phyloP scores from a whole-genome alignment of 805 yeast genomes.

The Yarrowia sp. region DNA sequence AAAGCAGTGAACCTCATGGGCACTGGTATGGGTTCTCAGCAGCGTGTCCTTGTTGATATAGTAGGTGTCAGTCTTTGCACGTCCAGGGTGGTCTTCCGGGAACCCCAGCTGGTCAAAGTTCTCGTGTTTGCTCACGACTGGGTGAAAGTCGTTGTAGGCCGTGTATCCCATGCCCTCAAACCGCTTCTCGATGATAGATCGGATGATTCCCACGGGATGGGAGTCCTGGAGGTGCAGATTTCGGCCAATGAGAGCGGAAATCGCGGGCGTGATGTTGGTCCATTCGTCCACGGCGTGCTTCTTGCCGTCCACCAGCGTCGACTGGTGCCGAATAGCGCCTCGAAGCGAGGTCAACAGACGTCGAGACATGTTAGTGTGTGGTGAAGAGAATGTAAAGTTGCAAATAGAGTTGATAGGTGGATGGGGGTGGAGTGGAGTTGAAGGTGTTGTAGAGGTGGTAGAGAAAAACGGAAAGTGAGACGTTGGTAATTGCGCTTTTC shows the following conservation, averaged over 20 bases:
- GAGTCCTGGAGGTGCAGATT: slow-evolving; percentile 72
- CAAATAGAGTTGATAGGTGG: no score
- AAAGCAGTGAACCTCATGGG: slow-evolving; percentile 92
- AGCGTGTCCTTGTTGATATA: slow-evolving; percentile 76
- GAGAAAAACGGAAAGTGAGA: not conserved
- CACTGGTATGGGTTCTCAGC: slow-evolving; percentile 93
- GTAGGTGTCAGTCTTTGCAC: slow-evolving; percentile 91
- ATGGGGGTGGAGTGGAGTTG: no score
- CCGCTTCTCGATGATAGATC: slow-evolving; percentile 72
- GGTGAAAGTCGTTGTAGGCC: slow-evolving; percentile 77
- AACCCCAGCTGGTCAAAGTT: slow-evolving; percentile 94
- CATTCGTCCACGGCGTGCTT: slow-evolving; percentile 69
- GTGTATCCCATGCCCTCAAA: slow-evolving; percentile 71
- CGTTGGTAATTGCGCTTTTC: not conserved
- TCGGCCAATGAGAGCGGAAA: slow-evolving; percentile 70
- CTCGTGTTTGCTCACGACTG: slow-evolving; percentile 80
- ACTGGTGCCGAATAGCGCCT: slow-evolving; percentile 23
- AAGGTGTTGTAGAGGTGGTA: not conserved
- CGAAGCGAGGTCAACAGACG: slow-evolving; percentile 15
- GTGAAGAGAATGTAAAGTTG: no score
- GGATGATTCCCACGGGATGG: slow-evolving; percentile 90
- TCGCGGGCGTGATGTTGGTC: slow-evolving; percentile 85
- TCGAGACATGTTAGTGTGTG: slow-evolving; percentile 15
- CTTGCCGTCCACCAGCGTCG: slow-evolving; percentile 51
- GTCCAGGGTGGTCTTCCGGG: slow-evolving; percentile 90